Evolutionary conservation across 192 early-diverging fungal species (phyloP), one percentile per base, ranked within the genome.

Genomic region (Lobosporangium transversale): DNA sequence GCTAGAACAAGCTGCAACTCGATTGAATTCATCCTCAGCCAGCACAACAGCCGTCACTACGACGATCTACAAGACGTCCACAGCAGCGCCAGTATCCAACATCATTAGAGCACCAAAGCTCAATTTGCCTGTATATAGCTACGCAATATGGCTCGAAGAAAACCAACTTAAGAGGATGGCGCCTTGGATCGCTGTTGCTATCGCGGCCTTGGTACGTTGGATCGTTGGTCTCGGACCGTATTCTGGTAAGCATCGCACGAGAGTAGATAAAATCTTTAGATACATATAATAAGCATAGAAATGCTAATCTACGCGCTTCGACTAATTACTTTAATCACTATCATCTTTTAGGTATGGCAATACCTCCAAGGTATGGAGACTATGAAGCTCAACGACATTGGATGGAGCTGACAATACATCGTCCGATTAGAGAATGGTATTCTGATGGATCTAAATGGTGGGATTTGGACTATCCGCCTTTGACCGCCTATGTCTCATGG

Each of bases 351-450:
- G 89, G 93, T 18, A 65, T 68, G 26, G 84, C 84, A 14, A 83
- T 69, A 4, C 91, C 92, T n/a, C 97, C 95, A 21, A 80, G 93
- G 60, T 92, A 82, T 79, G 97, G 97, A 35, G 97, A 99, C 79
- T 99, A 96, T 80, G 97, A 99, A 63, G 97, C 97, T 4, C 97
- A 99, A 68, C 83, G 97, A 27, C 97, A 99, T 78, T 99, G 97
- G 97, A 91, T 99, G 89, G 97, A 99, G 79, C 78, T 99, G 36
- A 98, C 97, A 3, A 78, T 82, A 5, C 88, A 95, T 55, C 66
- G 96, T 32, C 91, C 95, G 0, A 70, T 86, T 15, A 63, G 74
- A 24, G 68, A 91, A 54, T 99, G 97, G 97, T 99, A 99, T 74
- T 84, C 84, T 27, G 94, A 95, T 79, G 89, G 93, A 56, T 84